A percentile compares a stretch with the other conserved stretches of the same genome.
These are phyloP conservation scores for Harringtonia aguacate DNA, from an alignment of 2,329 filamentous ascomycete genomes.

Conservation along the genomic window DNA sequence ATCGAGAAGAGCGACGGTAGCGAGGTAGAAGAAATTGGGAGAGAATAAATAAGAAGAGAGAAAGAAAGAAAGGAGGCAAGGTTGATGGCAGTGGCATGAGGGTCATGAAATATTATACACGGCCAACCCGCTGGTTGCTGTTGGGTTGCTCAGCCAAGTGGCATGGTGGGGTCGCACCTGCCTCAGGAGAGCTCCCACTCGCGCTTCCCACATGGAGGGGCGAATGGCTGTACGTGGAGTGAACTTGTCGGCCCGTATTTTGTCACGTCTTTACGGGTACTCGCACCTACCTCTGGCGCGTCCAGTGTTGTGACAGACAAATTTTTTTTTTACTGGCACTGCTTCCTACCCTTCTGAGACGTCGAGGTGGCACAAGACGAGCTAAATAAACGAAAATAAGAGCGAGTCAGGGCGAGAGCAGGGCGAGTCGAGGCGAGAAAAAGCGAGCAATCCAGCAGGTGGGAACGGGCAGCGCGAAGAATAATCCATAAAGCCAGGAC, in stretches of 20 bases:
- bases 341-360: neutral
- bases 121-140: neutral
- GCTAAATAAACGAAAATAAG: neutral
- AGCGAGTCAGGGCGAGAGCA: too few species aligned
- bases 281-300: too few species aligned
- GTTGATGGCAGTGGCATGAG: conserved; percentile 5
- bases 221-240: neutral
- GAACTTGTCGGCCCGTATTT: neutral
- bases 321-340: too few species aligned
- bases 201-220: neutral
- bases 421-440: too few species aligned
- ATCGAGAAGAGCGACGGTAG: neutral
- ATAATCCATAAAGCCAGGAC: neutral
- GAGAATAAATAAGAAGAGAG: neutral
- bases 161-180: conserved; percentile 1
- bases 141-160: neutral
- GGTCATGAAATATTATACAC: conserved; percentile 7
- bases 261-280: too few species aligned
- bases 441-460: neutral
- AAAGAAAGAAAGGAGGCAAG: neutral
- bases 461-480: neutral
- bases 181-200: neutral
- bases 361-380: neutral
- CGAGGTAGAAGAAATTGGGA: neutral
- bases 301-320: too few species aligned